Conservation (phyloP, 768 basidiomycete genomes). For the Auricularia auricula-judae region DNA sequence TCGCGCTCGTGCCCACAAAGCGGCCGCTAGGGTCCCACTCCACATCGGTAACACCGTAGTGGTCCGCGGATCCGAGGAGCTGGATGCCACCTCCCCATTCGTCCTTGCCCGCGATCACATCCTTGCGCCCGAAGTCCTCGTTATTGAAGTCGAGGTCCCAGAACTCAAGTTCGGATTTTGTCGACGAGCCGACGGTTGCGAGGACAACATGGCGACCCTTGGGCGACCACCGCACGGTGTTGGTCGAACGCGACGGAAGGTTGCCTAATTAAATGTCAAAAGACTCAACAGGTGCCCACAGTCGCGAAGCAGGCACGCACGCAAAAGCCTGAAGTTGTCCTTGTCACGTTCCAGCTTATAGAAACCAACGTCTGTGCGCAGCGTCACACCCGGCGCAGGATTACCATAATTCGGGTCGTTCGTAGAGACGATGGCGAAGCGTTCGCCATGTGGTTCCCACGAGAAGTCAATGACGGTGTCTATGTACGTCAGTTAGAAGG, state of each 20-base stretch:
- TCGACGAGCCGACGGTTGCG: slow-evolving; percentile 89
- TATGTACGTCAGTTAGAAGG: slow-evolving; percentile 19
- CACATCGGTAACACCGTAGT: slow-evolving; percentile 94
- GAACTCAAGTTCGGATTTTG: slow-evolving; percentile 96
- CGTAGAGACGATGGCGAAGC: slow-evolving; percentile 92
- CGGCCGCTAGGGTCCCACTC: slow-evolving; percentile 98
- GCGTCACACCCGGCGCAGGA: slow-evolving; percentile 80
- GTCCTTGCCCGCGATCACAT: slow-evolving; percentile 37
- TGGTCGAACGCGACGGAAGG: slow-evolving; percentile 73
- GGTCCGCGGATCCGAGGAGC: slow-evolving; percentile 76
- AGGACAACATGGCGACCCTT: slow-evolving; percentile 92
- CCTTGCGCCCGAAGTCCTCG: slow-evolving; percentile 42
- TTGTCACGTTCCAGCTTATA: slow-evolving; percentile 88
- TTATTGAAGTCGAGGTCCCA: slow-evolving; percentile 93
- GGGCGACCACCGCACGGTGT: slow-evolving; percentile 94
- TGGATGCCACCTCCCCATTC: slow-evolving; percentile 87
- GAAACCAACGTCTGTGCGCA: slow-evolving; percentile 94
- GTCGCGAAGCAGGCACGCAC: slow-evolving; percentile 27
- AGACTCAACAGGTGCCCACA: neutral
- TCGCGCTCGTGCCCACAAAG: slow-evolving; percentile 86
- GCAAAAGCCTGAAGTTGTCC: slow-evolving; percentile 87
- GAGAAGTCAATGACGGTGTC: slow-evolving; percentile 94
- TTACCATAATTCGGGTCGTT: slow-evolving; percentile 89
- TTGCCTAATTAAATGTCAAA: slow-evolving; percentile 35
- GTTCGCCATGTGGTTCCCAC: slow-evolving; percentile 97